Conservation (phyloP, 2,329 filamentous ascomycete species). For the Fusarium abutilonis region DNA sequence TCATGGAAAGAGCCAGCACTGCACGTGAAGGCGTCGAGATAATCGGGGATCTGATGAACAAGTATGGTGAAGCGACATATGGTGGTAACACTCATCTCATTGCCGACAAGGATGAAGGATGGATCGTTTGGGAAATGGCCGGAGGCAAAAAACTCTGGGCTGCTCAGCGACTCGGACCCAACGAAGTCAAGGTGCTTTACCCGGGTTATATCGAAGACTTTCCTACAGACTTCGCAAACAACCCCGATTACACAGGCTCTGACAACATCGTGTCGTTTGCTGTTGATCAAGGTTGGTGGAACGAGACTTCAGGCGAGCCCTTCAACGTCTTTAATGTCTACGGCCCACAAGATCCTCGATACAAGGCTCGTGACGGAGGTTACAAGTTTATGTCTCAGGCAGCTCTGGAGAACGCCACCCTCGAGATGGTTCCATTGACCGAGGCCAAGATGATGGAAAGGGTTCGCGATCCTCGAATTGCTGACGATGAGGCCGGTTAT, state of each 20-base stretch:
- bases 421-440: slow-evolving; percentile 36
- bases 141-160: slow-evolving; percentile 40
- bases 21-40: slow-evolving; percentile 38
- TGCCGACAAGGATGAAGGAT: slow-evolving; percentile 39
- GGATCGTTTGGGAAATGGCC: slow-evolving; percentile 43
- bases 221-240: slow-evolving; percentile 22
- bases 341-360: slow-evolving; percentile 34
- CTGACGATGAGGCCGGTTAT: slow-evolving; percentile 40
- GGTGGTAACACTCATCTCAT: slow-evolving; percentile 41
- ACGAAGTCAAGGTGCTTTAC: slow-evolving; percentile 40
- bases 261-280: slow-evolving; percentile 41
- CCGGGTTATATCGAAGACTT: slow-evolving; percentile 41
- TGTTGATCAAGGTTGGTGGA: slow-evolving; percentile 41
- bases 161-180: slow-evolving; percentile 35
- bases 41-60: slow-evolving; percentile 29
- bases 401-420: slow-evolving; percentile 32
- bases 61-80: slow-evolving; percentile 38
- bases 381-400: slow-evolving; percentile 44
- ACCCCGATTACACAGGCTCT: slow-evolving; percentile 30
- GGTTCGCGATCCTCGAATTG: slow-evolving; percentile 36
- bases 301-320: slow-evolving; percentile 24
- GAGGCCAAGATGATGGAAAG: slow-evolving; percentile 40
- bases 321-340: slow-evolving; percentile 41
- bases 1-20: slow-evolving; percentile 37
- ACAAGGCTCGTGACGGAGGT: slow-evolving; percentile 39